Percentiles rank a stretch among this genome's conserved stretches.
Conservation (phyloP, 805 yeast genomes). For the Tetrapisispora arboricola region DNA sequence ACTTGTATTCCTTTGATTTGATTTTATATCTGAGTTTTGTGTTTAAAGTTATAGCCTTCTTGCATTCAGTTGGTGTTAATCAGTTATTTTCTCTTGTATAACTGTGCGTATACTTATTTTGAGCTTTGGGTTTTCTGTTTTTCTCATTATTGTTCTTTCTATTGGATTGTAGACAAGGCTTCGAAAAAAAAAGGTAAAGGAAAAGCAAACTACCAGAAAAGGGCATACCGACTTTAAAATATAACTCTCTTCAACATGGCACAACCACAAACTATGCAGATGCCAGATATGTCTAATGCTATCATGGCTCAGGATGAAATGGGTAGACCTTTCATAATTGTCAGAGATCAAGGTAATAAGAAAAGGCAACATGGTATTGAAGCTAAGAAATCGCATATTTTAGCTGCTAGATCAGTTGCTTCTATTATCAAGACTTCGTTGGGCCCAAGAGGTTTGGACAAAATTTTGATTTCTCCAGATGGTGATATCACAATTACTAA, state of each 20-base stretch:
- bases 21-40: too few species aligned
- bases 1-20: too few species aligned
- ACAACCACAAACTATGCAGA: slow-evolving; percentile 30
- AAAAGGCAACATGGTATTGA: slow-evolving; percentile 66
- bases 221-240: too few species aligned
- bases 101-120: too few species aligned
- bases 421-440: slow-evolving; percentile 83
- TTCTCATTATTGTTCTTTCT: too few species aligned
- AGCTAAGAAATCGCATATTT: slow-evolving; percentile 75
- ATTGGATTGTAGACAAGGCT: too few species aligned
- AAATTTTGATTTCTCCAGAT: slow-evolving; percentile 88
- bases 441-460: slow-evolving; percentile 98
- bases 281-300: slow-evolving; percentile 95
- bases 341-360: slow-evolving; percentile 67
- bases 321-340: slow-evolving; percentile 98
- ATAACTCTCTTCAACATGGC: slow-evolving; percentile 3
- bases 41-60: too few species aligned
- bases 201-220: too few species aligned
- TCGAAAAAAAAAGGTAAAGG: too few species aligned
- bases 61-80: too few species aligned
- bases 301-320: slow-evolving; percentile 98
- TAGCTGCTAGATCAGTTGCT: slow-evolving; percentile 92
- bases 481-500: slow-evolving; percentile 97
- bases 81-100: too few species aligned
- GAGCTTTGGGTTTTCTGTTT: too few species aligned